These are phyloP conservation scores for Leptodontidium sp. DNA, from an alignment of 2,329 filamentous ascomycete genomes.

Conservation along the genomic window DNA sequence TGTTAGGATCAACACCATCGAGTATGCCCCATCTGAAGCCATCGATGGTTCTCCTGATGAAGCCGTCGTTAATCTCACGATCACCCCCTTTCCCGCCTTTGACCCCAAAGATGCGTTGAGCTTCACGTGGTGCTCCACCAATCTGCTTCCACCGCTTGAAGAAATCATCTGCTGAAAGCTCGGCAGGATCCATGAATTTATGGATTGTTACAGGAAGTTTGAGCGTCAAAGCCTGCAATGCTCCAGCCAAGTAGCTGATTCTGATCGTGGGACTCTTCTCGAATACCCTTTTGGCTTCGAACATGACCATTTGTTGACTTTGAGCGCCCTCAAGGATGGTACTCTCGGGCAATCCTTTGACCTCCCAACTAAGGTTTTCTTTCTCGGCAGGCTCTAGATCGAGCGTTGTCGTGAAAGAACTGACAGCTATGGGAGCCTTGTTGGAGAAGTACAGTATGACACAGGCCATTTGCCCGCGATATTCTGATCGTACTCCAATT, in stretches of 20 bases:
- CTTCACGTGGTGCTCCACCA: slow-evolving; percentile 84
- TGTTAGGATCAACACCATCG: slow-evolving; percentile 87
- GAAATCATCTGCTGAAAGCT: slow-evolving; percentile 89
- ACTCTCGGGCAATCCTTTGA: slow-evolving; percentile 88
- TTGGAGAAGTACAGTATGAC: slow-evolving; percentile 96
- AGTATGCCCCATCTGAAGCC: slow-evolving; percentile 92
- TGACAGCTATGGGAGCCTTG: slow-evolving; percentile 84
- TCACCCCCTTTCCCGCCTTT: slow-evolving; percentile 60
- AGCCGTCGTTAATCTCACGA: slow-evolving; percentile 72
- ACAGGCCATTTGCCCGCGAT: slow-evolving; percentile 93
- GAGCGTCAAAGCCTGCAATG: slow-evolving; percentile 89
- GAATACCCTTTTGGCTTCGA: slow-evolving; percentile 85
- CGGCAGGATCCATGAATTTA: slow-evolving; percentile 96
- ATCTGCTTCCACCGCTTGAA: slow-evolving; percentile 99
- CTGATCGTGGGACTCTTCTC: slow-evolving; percentile 87
- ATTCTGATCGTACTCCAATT: slow-evolving; percentile 90
- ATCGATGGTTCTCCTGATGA: slow-evolving; percentile 76
- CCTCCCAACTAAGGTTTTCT: slow-evolving; percentile 78
- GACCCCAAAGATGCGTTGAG: slow-evolving; percentile 84
- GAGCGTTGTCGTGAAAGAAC: slow-evolving; percentile 92
- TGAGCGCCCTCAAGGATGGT: slow-evolving; percentile 78
- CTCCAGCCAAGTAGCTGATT: slow-evolving; percentile 92
- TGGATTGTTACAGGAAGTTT: slow-evolving; percentile 89
- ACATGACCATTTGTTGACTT: slow-evolving; percentile 93
- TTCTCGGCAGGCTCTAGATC: slow-evolving; percentile 78